phyloP scores from a whole-genome alignment of 2,329 filamentous ascomycete species.

The Byssochlamys sp. region DNA sequence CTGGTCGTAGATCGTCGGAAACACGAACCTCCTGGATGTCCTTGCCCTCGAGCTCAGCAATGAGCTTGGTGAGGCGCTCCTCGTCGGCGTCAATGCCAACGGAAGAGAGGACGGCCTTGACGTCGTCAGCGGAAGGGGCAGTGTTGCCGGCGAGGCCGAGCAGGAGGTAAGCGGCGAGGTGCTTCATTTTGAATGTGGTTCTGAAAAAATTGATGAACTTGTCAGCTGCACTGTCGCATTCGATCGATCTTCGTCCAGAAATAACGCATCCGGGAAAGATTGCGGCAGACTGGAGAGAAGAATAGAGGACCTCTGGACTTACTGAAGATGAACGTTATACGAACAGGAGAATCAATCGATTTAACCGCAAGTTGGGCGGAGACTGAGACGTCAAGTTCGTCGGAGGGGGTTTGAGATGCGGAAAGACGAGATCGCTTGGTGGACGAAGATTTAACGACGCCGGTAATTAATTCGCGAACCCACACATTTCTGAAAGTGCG shows the following conservation, averaged over 20 bases:
- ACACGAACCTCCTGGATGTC: slow-evolving; percentile 74
- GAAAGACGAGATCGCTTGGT: slow-evolving; percentile 17
- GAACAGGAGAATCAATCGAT: slow-evolving; percentile 78
- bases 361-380: slow-evolving; percentile 97
- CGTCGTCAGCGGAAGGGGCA: slow-evolving; percentile 72
- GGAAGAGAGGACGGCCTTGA: slow-evolving; percentile 81
- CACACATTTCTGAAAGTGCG: slow-evolving; percentile 26
- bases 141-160: slow-evolving; percentile 87
- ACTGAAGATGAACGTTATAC: slow-evolving; percentile 15
- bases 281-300: slow-evolving; percentile 2
- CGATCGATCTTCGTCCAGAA: slow-evolving; percentile 4
- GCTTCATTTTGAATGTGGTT: slow-evolving; percentile 75
- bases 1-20: background rate
- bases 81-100: slow-evolving; percentile 90
- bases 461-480: slow-evolving; percentile 17
- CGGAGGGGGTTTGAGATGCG: slow-evolving; percentile 13
- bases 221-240: slow-evolving; percentile 6
- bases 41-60: slow-evolving; percentile 62
- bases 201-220: slow-evolving; percentile 7
- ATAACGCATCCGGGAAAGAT: background rate
- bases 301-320: slow-evolving; percentile 16
- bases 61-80: slow-evolving; percentile 74
- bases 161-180: slow-evolving; percentile 98
- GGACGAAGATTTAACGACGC: slow-evolving; percentile 20
- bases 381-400: slow-evolving; percentile 98